A percentile compares a stretch with the other conserved stretches of the same genome.
Evolutionary conservation across 225 moss, liverwort and hornwort genomes (phyloP).

Genomic region (Pseudoscleropodium purum): DNA sequence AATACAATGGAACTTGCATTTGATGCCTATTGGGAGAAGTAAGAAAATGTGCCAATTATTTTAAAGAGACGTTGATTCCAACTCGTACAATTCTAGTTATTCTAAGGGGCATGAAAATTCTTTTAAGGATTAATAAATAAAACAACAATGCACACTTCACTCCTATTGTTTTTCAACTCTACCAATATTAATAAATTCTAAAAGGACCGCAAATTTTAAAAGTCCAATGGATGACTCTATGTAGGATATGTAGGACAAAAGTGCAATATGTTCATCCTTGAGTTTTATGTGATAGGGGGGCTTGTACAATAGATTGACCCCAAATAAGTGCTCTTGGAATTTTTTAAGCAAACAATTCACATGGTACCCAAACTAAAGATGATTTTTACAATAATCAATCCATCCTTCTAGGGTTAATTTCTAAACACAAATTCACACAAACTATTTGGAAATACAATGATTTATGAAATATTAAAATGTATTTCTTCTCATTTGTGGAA

Average conservation of each 20-base stretch:
- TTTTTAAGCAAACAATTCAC: neutral
- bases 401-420: neutral
- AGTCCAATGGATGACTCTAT: neutral
- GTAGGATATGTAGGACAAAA: neutral
- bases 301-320: neutral
- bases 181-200: neutral
- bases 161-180: neutral
- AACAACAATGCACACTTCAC: neutral
- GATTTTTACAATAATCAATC: fast-evolving
- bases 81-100: too few species aligned
- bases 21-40: too few species aligned
- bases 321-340: neutral
- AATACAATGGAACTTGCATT: too few species aligned
- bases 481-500: neutral
- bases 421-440: neutral
- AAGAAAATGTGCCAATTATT: too few species aligned
- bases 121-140: neutral
- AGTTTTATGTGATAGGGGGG: neutral
- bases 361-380: neutral
- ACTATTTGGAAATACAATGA: neutral
- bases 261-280: neutral
- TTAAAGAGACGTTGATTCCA: too few species aligned
- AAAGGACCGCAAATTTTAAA: fast-evolving
- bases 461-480: neutral
- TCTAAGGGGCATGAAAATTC: too few species aligned